Base-by-base conservation (phyloP, 108 stramenopile species). In the Licmophora abbreviata region DNA sequence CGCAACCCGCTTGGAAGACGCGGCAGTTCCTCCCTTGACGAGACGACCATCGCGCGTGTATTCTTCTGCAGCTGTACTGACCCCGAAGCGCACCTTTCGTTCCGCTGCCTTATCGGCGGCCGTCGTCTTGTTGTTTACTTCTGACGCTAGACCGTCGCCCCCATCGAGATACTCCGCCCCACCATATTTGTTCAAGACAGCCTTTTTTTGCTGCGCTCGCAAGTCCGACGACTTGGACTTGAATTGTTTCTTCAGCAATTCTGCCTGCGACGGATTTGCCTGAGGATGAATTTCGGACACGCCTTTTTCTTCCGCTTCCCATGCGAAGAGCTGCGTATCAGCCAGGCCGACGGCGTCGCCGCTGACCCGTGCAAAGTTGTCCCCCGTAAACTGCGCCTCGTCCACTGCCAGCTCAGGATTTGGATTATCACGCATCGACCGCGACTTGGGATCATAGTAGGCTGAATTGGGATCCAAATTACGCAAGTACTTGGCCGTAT, bases 401-500 rank as follows among this genome's bases (percentile, higher is more conserved):
- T 76, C 79, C 0, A 69, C 63, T 22, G 56, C 60, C 44, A 70
- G 58, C 36, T 94, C 71, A 1, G 97, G 95, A 58, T 93, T 81
- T 9, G 99, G 99, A 77, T 99, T 98, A 37, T 91, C 94, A 30
- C 99, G 68, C 99, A 99, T 99, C 7, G 89, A 80, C n/a, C 97
- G 69, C 3, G 84, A 77, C 56, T 95, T 96, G 8, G 95, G 94
- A 78, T 96, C 97, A 57, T 96, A 96, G 48, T 86, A 95, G 12
- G 95, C 95, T 9, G 79, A 83, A 50, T 95, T 91, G 8, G 88
- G 79, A 66, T 96, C 90, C 11, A 99, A 68, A 61, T 99, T 99
- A 32, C 93, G 71, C 41, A 99, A 68, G 70, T 99, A 99, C 61
- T 99, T 99, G 46, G 97, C 97, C 27, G 95, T 96, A 69, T 99